A percentile compares a stretch with the other conserved stretches of the same genome.
Evolutionary conservation across 805 yeast genomes (phyloP).

Genomic region (Yamadazyma laniorum): DNA sequence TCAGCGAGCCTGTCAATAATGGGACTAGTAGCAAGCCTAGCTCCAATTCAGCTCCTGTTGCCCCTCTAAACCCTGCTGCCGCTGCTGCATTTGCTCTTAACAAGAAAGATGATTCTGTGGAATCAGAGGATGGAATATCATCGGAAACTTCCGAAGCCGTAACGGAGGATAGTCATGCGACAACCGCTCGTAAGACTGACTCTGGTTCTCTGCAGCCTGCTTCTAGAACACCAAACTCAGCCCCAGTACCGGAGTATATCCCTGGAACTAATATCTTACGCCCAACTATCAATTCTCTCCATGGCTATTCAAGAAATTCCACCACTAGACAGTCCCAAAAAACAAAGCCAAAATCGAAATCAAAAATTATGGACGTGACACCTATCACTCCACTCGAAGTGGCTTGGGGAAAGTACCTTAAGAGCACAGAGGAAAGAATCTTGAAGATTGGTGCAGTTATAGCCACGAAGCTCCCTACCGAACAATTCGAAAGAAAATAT

Average conservation of each 20-base stretch:
- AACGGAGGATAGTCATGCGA: conserved; percentile 21
- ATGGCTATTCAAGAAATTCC: conserved; percentile 21
- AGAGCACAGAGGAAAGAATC: conserved; percentile 58
- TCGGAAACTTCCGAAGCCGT: conserved; percentile 24
- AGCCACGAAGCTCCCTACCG: conserved; percentile 45
- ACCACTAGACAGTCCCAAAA: conserved; percentile 11
- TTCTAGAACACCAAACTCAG: conserved; percentile 17
- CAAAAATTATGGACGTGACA: conserved; percentile 36
- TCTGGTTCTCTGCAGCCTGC: too few relatives aligned
- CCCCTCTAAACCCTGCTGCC: conserved; percentile 31
- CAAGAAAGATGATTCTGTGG: conserved; percentile 19
- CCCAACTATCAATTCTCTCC: conserved; percentile 45
- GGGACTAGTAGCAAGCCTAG: not conserved
- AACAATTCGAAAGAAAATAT: conserved; percentile 53
- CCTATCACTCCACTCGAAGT: conserved; percentile 54
- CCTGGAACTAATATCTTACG: conserved; percentile 61
- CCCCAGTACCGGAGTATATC: conserved; percentile 44
- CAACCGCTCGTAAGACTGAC: conserved; percentile 25
- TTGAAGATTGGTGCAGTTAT: conserved; percentile 54
- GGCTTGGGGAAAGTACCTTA: conserved; percentile 56
- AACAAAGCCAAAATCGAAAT: conserved; percentile 15
- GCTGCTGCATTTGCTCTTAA: conserved; percentile 42
- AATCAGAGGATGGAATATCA: conserved; percentile 12
- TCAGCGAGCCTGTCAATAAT: conserved; percentile 11
- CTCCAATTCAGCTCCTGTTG: conserved; percentile 4